These are phyloP conservation scores for Fraxinus cuspidata DNA, from an alignment of 257 asterid genomes.

Conservation along the genomic window DNA sequence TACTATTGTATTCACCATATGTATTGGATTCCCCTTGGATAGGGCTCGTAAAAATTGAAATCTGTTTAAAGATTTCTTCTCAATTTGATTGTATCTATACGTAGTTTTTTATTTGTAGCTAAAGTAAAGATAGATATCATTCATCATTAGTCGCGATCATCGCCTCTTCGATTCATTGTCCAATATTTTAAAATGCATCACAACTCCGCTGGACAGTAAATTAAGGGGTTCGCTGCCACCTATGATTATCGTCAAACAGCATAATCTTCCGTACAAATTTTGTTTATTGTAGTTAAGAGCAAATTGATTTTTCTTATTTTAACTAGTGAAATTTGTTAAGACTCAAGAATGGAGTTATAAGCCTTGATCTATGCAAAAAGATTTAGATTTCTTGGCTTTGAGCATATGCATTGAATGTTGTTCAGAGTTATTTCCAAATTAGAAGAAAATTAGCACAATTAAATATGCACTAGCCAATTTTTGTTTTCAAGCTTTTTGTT, in stretches of 20 bases:
- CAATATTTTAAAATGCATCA: not conserved
- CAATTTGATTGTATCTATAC: not conserved
- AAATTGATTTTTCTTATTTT: not conserved
- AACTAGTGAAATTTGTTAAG: not conserved
- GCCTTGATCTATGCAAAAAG: not conserved
- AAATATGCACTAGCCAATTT: not conserved
- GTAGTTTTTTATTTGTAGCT: not conserved
- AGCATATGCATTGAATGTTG: not conserved
- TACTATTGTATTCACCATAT: not conserved
- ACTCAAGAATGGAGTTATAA: not conserved
- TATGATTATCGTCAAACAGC: too few relatives aligned
- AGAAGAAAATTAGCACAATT: too few relatives aligned
- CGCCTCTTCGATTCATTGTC: not conserved
- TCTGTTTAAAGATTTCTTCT: not conserved
- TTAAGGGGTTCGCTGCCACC: too few relatives aligned
- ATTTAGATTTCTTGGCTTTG: not conserved
- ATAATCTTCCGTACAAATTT: too few relatives aligned
- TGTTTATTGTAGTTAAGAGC: not conserved
- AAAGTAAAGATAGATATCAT: not conserved
- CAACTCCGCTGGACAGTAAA: too few relatives aligned
- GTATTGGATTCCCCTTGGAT: not conserved
- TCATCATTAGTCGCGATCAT: too few relatives aligned
- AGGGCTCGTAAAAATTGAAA: not conserved
- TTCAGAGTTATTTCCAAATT: not conserved
- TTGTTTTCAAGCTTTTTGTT: slow-evolving; percentile 3